Evolutionary conservation across 345 rosid species (phyloP).

Genomic region (Camelina hispida): DNA sequence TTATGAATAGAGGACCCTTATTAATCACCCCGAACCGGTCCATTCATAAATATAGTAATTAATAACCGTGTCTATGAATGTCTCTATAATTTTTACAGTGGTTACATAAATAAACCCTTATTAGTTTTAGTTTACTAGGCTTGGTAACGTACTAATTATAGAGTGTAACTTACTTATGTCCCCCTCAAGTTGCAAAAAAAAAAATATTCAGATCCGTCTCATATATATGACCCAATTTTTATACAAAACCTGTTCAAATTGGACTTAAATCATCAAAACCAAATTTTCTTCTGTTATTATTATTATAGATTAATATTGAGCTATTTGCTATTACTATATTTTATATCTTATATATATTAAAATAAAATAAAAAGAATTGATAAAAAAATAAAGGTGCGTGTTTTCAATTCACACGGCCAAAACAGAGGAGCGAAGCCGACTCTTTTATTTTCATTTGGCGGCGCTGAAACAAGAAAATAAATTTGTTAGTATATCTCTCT

Average conservation of each 20-base stretch:
- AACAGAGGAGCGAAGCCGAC: conserved; percentile 28
- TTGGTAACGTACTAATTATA: background rate
- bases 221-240: background rate
- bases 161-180: background rate
- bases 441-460: conserved; percentile 37
- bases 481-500: background rate
- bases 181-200: conserved; percentile 29
- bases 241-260: conserved; percentile 19
- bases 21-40: conserved; percentile 28
- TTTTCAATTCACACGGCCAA: conserved; percentile 33
- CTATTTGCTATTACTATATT: background rate
- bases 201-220: background rate
- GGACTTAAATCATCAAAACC: conserved; percentile 32
- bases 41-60: conserved; percentile 16
- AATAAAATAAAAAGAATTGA: background rate
- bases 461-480: conserved; percentile 33
- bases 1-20: background rate
- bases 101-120: too few relatives aligned
- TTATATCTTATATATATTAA: background rate
- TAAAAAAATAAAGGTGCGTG: background rate
- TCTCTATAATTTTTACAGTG: conserved; percentile 26
- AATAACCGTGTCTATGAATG: conserved; percentile 6
- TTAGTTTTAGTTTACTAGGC: background rate
- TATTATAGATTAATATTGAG: background rate
- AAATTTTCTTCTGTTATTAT: conserved; percentile 31